Conservation (phyloP, 306 rosid species). For the Fagus crenata region DNA sequence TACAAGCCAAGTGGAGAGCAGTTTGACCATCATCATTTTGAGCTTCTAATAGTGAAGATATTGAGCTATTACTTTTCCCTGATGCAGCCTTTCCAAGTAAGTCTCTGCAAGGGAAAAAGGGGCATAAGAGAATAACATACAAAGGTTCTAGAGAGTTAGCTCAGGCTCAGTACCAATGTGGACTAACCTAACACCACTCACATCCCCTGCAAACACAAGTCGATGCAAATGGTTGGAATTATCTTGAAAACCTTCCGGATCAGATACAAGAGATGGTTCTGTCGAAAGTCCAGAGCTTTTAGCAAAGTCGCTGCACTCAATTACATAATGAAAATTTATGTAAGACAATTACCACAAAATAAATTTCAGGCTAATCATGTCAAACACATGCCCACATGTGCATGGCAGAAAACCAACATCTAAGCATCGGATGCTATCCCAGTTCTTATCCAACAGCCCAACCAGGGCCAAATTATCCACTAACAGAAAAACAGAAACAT, state of each 20-base stretch:
- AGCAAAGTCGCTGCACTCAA: slow-evolving; percentile 57
- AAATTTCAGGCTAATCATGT: slow-evolving; percentile 16
- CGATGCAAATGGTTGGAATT: slow-evolving; percentile 64
- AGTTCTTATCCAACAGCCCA: slow-evolving; percentile 6
- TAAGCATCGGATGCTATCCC: background rate
- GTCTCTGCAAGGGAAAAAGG: slow-evolving; percentile 52
- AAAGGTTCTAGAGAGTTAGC: slow-evolving; percentile 22
- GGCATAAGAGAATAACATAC: slow-evolving; percentile 25
- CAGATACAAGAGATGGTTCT: slow-evolving; percentile 61
- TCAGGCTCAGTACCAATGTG: slow-evolving; percentile 24
- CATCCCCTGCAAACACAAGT: slow-evolving; percentile 88
- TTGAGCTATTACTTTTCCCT: slow-evolving; percentile 52
- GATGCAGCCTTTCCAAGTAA: slow-evolving; percentile 69
- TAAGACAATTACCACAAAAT: slow-evolving; percentile 17
- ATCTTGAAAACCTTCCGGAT: slow-evolving; percentile 56
- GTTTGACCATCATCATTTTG: slow-evolving; percentile 95
- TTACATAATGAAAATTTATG: slow-evolving; percentile 31
- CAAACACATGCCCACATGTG: slow-evolving; percentile 27
- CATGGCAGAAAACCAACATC: slow-evolving; percentile 18
- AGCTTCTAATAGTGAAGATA: slow-evolving; percentile 73
- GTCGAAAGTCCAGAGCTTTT: slow-evolving; percentile 59
- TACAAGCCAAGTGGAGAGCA: slow-evolving; percentile 96
- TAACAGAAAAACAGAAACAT: slow-evolving; percentile 16
- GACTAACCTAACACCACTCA: slow-evolving; percentile 79
- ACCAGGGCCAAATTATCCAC: slow-evolving; percentile 24